Conservation (phyloP, 2,329 filamentous ascomycete genomes). For the Arthrobotrys entomopaga region DNA sequence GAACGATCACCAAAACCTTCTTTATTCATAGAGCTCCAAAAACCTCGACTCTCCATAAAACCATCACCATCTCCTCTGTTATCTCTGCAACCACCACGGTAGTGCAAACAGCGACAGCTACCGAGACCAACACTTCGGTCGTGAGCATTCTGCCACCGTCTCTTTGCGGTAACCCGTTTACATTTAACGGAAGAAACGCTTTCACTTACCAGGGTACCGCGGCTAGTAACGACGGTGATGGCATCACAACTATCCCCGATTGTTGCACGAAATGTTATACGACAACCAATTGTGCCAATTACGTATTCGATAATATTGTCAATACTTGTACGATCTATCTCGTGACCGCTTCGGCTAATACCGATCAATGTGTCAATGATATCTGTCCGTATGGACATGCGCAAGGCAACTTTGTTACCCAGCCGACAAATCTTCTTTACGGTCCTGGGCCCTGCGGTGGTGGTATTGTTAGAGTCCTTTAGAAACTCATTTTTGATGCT, state of each 20-base stretch:
- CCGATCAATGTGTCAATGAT: conserved; percentile 5
- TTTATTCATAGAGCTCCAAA: background rate
- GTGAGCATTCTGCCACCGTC: conserved; percentile 11
- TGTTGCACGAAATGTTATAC: conserved; percentile 25
- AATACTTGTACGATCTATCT: conserved; percentile 12
- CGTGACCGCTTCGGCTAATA: background rate
- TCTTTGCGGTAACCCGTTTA: conserved; percentile 19
- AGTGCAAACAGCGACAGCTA: background rate
- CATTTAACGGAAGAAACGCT: conserved; percentile 35
- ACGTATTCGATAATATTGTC: conserved; percentile 24
- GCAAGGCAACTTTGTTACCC: background rate
- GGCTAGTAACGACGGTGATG: background rate
- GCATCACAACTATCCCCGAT: background rate
- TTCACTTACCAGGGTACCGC: conserved; percentile 5
- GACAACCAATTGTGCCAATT: conserved; percentile 21
- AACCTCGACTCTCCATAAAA: conserved; percentile 36
- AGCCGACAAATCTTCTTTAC: conserved; percentile 26
- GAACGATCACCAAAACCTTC: background rate
- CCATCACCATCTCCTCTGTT: conserved; percentile 4
- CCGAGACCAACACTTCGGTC: conserved; percentile 8
- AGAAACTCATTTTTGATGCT: background rate
- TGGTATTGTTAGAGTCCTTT: background rate
- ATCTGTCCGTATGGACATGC: conserved; percentile 10
- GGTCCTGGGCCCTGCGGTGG: conserved; percentile 35
- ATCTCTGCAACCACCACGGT: conserved; percentile 15